Percentiles rank a stretch among this genome's conserved stretches.
Evolutionary conservation across 192 early-diverging fungal species (phyloP).

Genomic region (Funneliformis mosseae): DNA sequence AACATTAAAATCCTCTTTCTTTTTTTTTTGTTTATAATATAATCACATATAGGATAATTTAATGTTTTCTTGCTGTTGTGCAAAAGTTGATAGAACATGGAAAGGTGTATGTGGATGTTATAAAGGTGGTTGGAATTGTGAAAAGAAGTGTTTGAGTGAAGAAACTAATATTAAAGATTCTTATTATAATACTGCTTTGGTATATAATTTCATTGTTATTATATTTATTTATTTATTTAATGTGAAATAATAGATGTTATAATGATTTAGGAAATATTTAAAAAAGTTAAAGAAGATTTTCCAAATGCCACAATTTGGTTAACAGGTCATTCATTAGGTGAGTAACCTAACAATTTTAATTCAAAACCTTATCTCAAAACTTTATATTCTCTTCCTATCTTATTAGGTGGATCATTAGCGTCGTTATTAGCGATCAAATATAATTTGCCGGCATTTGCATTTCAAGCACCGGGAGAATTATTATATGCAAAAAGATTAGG

Average conservation of each 20-base stretch:
- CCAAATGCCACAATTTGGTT: slow-evolving; percentile 74
- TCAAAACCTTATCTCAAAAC: not conserved
- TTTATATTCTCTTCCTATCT: not conserved
- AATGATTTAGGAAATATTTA: slow-evolving; percentile 58
- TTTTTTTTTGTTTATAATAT: slow-evolving; percentile 11
- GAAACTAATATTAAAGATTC: slow-evolving; percentile 59
- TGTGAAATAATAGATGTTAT: not conserved
- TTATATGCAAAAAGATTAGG: slow-evolving; percentile 72
- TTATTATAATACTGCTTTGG: slow-evolving; percentile 56
- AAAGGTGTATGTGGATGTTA: slow-evolving; percentile 86
- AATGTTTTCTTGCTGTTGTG: slow-evolving; percentile 97
- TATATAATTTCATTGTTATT: slow-evolving; percentile 22
- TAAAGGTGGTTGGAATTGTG: slow-evolving; percentile 58
- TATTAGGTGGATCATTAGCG: slow-evolving; percentile 57
- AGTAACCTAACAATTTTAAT: not conserved
- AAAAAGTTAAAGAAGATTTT: slow-evolving; percentile 66
- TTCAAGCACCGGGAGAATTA: slow-evolving; percentile 82
- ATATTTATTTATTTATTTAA: not conserved
- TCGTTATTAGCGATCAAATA: slow-evolving; percentile 81
- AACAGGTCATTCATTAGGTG: slow-evolving; percentile 82
- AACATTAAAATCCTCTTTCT: slow-evolving; percentile 5
- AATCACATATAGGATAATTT: slow-evolving; percentile 72
- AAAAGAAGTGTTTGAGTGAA: slow-evolving; percentile 62
- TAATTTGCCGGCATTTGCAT: slow-evolving; percentile 82
- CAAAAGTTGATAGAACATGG: slow-evolving; percentile 84